A percentile compares a stretch with the other conserved stretches of the same genome.
These are phyloP conservation scores for Torulaspora franciscae DNA, from an alignment of 805 yeast genomes.

Conservation along the genomic window DNA sequence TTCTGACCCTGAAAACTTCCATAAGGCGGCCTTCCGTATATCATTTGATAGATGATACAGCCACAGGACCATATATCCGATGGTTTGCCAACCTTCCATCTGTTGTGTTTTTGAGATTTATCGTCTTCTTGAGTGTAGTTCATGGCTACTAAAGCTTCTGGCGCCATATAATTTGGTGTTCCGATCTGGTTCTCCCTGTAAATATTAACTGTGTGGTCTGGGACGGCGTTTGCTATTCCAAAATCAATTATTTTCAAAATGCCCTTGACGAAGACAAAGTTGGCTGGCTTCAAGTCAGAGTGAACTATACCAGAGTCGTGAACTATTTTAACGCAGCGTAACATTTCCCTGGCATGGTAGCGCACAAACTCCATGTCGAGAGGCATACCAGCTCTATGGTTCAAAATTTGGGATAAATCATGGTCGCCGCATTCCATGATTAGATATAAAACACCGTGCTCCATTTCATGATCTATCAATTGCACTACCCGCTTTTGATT, in stretches of 20 bases:
- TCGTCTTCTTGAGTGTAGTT: slow-evolving; percentile 31
- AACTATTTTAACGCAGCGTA: slow-evolving; percentile 81
- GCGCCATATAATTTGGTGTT: slow-evolving; percentile 97
- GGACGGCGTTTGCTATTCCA: slow-evolving; percentile 92
- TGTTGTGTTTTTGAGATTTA: slow-evolving; percentile 23
- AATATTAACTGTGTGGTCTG: slow-evolving; percentile 85
- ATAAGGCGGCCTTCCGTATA: slow-evolving; percentile 90
- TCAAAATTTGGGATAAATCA: slow-evolving; percentile 77
- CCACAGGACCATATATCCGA: slow-evolving; percentile 99
- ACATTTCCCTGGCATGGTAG: slow-evolving; percentile 70
- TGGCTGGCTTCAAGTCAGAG: slow-evolving; percentile 69
- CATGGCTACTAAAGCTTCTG: slow-evolving; percentile 78
- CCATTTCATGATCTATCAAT: slow-evolving; percentile 67
- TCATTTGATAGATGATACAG: slow-evolving; percentile 91
- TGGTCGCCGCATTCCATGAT: slow-evolving; percentile 96
- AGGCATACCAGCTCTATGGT: slow-evolving; percentile 45
- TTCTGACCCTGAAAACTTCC: slow-evolving; percentile 72
- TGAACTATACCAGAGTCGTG: slow-evolving; percentile 83
- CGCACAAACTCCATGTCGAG: slow-evolving; percentile 73
- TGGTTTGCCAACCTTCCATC: slow-evolving; percentile 83
- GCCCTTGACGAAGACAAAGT: slow-evolving; percentile 77
- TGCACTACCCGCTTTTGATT: slow-evolving; percentile 69
- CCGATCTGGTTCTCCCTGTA: slow-evolving; percentile 90
- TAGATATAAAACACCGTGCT: slow-evolving; percentile 56
- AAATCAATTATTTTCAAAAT: slow-evolving; percentile 84